Evolutionary conservation across 176 grass and related monocot genomes (phyloP).

Genomic region (Bothriochloa decipiens): DNA sequence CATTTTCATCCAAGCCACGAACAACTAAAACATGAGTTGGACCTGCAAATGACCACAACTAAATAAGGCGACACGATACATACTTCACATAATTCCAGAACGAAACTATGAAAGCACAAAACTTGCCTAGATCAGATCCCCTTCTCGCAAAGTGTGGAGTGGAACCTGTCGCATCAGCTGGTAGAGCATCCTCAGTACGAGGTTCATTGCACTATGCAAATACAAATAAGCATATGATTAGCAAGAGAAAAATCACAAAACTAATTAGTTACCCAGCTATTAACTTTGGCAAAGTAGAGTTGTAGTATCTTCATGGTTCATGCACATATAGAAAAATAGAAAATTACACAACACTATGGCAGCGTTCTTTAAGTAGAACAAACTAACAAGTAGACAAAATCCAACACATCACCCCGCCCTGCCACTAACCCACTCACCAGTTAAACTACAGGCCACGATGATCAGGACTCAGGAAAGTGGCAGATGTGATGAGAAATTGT

Average conservation of each 20-base stretch:
- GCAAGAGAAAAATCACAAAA: conserved; percentile 27
- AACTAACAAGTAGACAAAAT: background rate
- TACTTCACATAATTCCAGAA: conserved; percentile 36
- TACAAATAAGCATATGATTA: conserved; percentile 43
- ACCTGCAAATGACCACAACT: conserved; percentile 57
- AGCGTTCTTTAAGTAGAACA: background rate
- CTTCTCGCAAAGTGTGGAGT: conserved; percentile 66
- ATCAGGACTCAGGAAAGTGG: background rate
- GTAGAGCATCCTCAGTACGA: conserved; percentile 81
- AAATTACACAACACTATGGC: background rate
- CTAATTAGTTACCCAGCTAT: background rate
- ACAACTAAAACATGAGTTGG: conserved; percentile 99
- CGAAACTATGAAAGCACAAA: conserved; percentile 29
- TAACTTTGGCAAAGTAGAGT: background rate
- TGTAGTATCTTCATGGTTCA: background rate
- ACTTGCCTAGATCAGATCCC: conserved; percentile 81
- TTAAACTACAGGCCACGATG: too few relatives aligned
- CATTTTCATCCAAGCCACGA: conserved; percentile 95
- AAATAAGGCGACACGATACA: conserved; percentile 33
- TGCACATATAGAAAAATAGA: background rate
- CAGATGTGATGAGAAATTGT: background rate
- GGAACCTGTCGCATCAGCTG: conserved; percentile 69
- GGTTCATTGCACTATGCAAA: conserved; percentile 86
- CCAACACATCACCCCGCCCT: background rate
- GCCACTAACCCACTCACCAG: background rate